These are phyloP conservation scores for Ceratorhiza oryzae-sativae DNA, from an alignment of 1,284 basidiomycete genomes.

Conservation along the genomic window DNA sequence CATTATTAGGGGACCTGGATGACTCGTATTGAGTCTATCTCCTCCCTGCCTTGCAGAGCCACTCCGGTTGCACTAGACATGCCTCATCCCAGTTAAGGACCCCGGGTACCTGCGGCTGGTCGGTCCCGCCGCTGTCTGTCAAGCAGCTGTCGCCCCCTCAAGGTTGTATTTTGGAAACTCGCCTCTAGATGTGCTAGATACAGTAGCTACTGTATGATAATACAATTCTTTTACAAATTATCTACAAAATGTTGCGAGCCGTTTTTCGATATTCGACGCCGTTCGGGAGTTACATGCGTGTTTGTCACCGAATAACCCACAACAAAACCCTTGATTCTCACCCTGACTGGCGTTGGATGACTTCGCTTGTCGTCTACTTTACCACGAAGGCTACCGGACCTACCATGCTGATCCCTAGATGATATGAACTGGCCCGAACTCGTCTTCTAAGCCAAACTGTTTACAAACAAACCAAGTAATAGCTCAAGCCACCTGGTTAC, in stretches of 20 bases:
- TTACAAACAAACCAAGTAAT: too few relatives aligned
- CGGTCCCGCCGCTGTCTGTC: background rate
- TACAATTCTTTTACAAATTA: background rate
- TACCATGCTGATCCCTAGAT: too few relatives aligned
- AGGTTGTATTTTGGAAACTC: background rate
- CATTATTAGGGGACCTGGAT: background rate
- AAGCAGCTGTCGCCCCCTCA: background rate
- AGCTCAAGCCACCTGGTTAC: too few relatives aligned
- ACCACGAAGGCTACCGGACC: background rate
- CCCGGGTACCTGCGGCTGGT: background rate
- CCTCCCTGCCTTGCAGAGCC: background rate
- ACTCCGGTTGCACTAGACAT: background rate
- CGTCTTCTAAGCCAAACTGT: too few relatives aligned
- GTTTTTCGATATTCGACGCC: background rate
- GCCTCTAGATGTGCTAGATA: background rate
- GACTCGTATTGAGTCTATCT: background rate
- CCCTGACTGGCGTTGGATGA: constrained; percentile 1
- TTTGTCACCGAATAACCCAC: too few relatives aligned
- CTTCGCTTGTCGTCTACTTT: background rate
- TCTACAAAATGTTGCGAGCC: background rate
- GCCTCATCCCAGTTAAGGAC: background rate
- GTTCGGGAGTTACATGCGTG: background rate
- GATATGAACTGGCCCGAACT: too few relatives aligned
- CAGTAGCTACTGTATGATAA: background rate
- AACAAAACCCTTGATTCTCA: constrained; percentile 1